A percentile compares a stretch with the other conserved stretches of the same genome.
Conservation (phyloP, 2,329 filamentous ascomycete genomes). For the Ophiognomonia clavigignenti-juglandacearum region DNA sequence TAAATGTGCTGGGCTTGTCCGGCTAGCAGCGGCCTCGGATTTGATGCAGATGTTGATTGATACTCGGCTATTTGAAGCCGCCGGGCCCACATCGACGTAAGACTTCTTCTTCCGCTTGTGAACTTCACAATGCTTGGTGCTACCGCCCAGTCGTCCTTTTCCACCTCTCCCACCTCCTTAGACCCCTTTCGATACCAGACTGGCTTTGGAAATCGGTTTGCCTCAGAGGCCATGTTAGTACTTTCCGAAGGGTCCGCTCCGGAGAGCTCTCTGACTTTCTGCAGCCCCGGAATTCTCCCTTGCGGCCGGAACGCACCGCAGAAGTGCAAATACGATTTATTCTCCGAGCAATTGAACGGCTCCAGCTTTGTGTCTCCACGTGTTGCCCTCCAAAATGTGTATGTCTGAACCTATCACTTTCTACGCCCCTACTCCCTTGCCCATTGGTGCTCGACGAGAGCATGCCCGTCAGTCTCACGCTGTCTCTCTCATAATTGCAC, state of each 20-base stretch:
- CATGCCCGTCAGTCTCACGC: too few species aligned
- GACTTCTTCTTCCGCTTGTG: conserved; percentile 21
- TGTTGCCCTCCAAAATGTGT: conserved; percentile 4
- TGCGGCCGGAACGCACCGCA: conserved; percentile 19
- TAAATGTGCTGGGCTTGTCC: too few species aligned
- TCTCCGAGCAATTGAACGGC: conserved; percentile 24
- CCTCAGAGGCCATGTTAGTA: neutral
- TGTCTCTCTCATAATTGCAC: too few species aligned
- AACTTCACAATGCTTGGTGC: conserved; percentile 17
- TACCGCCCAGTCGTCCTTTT: conserved; percentile 18
- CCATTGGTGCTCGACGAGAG: neutral
- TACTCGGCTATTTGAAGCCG: too few species aligned
- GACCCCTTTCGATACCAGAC: neutral
- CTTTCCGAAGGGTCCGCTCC: neutral
- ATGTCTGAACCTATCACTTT: neutral
- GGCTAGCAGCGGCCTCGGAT: too few species aligned
- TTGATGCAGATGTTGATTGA: too few species aligned
- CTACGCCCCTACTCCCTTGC: neutral
- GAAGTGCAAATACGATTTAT: conserved; percentile 22
- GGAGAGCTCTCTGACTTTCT: neutral
- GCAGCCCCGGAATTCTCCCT: too few species aligned
- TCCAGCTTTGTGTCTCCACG: conserved; percentile 22
- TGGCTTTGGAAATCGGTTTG: neutral
- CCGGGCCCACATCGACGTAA: too few species aligned
- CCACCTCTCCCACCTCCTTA: neutral